phyloP scores from a whole-genome alignment of 2,329 filamentous ascomycete genomes.

The Fusarium sp. region DNA sequence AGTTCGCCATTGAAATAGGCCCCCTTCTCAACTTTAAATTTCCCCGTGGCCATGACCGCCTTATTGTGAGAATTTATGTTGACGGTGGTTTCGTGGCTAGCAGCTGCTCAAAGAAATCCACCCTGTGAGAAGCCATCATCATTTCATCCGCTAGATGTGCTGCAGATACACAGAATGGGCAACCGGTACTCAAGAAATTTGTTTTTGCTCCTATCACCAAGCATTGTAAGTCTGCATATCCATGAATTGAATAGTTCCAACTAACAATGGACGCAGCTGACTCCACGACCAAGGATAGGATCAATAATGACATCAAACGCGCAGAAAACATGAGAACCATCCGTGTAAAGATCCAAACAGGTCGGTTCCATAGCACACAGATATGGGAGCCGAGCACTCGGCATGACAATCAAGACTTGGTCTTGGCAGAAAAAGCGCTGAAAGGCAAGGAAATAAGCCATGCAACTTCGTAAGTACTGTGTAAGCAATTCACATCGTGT shows the following conservation, averaged over 20 bases:
- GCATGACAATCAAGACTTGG: neutral
- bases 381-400: fast-evolving
- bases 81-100: slow-evolving; percentile 10
- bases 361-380: fast-evolving
- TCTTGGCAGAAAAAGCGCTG: slow-evolving; percentile 39
- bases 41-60: fast-evolving
- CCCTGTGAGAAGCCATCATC: neutral
- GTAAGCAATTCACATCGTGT: neutral
- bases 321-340: slow-evolving; percentile 30
- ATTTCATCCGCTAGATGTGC: neutral
- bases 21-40: neutral
- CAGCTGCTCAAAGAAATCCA: fast-evolving
- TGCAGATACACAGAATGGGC: neutral
- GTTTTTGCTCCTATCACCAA: slow-evolving; percentile 27
- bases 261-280: neutral
- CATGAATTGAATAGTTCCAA: fast-evolving
- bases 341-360: neutral
- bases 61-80: neutral
- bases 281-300: neutral
- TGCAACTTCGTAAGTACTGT: slow-evolving; percentile 23
- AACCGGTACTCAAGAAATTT: neutral
- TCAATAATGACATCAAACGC: neutral
- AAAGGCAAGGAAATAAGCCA: slow-evolving; percentile 45
- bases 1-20: slow-evolving; percentile 27
- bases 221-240: neutral